Evolutionary conservation across 176 grass and related monocot genomes (phyloP), one percentile per base, ranked within the genome.

Genomic region (Musa troglodytarum): DNA sequence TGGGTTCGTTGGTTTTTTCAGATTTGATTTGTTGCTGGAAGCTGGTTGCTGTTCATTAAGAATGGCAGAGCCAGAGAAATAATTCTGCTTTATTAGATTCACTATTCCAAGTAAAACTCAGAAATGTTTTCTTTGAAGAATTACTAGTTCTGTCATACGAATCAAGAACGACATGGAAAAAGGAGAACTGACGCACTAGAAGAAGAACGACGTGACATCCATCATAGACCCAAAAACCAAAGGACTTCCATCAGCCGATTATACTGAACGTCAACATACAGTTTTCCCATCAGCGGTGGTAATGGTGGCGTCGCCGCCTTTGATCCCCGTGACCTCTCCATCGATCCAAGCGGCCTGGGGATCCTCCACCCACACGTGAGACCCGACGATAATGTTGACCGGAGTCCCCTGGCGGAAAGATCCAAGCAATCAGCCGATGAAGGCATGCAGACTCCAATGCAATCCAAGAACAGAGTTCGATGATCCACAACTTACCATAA

Each of bases 301-400:
- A 70, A 97, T 72, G 20, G 87, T 92, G 54, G 88, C 90, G 43
- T 83, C 63, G 59, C 71, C 54, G 77, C 86, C 85, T 54, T 69
- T 97, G 87, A 97, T 97, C 52, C 84, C 85, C 22, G 71, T 82
- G 83, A 97, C 93, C 76, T 85, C 83, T 23, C 93, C 93, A 79
- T 92, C 87, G 65, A 92, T 53, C 93, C 93, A 97, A 1, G 93
- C 90, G 3, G 58, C 77, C 56, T 81, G 82, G 10, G 63, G 79
- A 74, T 92, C 90, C 86, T 97, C 93, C 52, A 87, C n/a, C 93
- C 93, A 97, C 0, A 97, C 93, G 12, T 88, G 87, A 73, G 93
- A 92, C 21, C 93, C 93, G 69, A 90, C 93, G 83, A 92, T 90
- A 71, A 97, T 92, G 87, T 92, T 97, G 79, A 97, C 90, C 83